These are phyloP conservation scores for Plasmodium malariae DNA, from an alignment of 169 alveolate species.

Conservation along the genomic window DNA sequence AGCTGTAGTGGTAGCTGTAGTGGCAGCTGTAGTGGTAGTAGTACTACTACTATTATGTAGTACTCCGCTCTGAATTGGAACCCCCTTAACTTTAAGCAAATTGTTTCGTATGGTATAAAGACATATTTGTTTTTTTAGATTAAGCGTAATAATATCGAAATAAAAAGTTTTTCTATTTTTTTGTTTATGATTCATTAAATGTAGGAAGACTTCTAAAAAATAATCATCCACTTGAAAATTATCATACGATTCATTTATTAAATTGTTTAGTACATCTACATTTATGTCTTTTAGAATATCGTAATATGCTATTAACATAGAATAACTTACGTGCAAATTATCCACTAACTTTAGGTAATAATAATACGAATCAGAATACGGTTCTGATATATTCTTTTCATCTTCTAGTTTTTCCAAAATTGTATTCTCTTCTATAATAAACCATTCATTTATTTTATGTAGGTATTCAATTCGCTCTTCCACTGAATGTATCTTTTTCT, in stretches of 20 bases:
- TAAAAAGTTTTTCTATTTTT: constrained; percentile 15
- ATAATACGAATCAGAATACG: constrained; percentile 36
- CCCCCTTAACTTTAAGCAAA: background rate
- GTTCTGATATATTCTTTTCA: background rate
- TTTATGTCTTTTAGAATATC: constrained; percentile 56
- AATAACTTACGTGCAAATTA: background rate
- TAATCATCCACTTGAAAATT: constrained; percentile 31
- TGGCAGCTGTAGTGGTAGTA: background rate
- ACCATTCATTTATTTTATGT: constrained; percentile 26
- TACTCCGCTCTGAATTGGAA: too few relatives aligned
- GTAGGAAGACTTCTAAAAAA: constrained; percentile 33
- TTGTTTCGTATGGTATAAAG: constrained; percentile 8
- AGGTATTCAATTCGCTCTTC: constrained; percentile 24
- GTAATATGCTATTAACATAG: constrained; percentile 22
- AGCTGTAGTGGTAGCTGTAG: background rate
- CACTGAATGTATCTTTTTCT: background rate
- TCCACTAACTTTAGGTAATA: constrained; percentile 27
- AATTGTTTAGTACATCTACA: constrained; percentile 7
- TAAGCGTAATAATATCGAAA: constrained; percentile 49
- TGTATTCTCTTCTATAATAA: background rate
- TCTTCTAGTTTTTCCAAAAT: constrained; percentile 14
- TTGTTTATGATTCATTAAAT: constrained; percentile 21
- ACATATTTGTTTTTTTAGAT: constrained; percentile 32
- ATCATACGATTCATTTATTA: constrained; percentile 47
- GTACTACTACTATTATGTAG: background rate